Evolutionary conservation across 2,329 filamentous ascomycete genomes (phyloP).

Genomic region (Penicillium aurantiogriseum): DNA sequence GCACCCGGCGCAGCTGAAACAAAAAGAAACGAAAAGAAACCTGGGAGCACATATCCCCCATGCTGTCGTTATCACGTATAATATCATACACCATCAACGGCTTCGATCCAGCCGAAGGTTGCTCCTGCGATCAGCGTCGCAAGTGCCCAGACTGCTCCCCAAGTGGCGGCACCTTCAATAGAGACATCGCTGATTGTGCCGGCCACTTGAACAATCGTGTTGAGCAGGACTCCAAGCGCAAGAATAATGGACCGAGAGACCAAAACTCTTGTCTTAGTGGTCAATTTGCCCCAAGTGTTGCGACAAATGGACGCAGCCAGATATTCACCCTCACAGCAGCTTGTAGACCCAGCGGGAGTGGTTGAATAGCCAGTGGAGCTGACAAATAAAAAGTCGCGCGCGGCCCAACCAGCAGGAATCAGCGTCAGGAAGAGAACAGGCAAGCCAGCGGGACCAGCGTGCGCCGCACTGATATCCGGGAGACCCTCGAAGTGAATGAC

Average conservation of each 20-base stretch:
- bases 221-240: slow-evolving; percentile 47
- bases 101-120: slow-evolving; percentile 42
- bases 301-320: slow-evolving; percentile 64
- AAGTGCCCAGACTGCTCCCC: slow-evolving; percentile 71
- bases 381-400: slow-evolving; percentile 72
- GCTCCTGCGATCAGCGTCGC: slow-evolving; percentile 39
- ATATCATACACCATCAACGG: slow-evolving; percentile 36
- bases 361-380: slow-evolving; percentile 50
- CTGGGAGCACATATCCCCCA: background rate
- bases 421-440: slow-evolving; percentile 51
- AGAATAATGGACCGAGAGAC: slow-evolving; percentile 61
- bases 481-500: slow-evolving; percentile 73
- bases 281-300: slow-evolving; percentile 61
- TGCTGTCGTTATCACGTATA: background rate
- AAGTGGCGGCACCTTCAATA: slow-evolving; percentile 65
- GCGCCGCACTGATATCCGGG: slow-evolving; percentile 64
- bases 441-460: slow-evolving; percentile 58
- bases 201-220: slow-evolving; percentile 63
- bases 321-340: slow-evolving; percentile 66
- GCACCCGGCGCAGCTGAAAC: background rate
- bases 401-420: slow-evolving; percentile 68
- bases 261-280: slow-evolving; percentile 60
- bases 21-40: slow-evolving; percentile 1
- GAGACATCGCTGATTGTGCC: slow-evolving; percentile 70
- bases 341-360: slow-evolving; percentile 54